Evolutionary conservation across 306 rosid genomes (phyloP).

Genomic region (Alnus rubra): DNA sequence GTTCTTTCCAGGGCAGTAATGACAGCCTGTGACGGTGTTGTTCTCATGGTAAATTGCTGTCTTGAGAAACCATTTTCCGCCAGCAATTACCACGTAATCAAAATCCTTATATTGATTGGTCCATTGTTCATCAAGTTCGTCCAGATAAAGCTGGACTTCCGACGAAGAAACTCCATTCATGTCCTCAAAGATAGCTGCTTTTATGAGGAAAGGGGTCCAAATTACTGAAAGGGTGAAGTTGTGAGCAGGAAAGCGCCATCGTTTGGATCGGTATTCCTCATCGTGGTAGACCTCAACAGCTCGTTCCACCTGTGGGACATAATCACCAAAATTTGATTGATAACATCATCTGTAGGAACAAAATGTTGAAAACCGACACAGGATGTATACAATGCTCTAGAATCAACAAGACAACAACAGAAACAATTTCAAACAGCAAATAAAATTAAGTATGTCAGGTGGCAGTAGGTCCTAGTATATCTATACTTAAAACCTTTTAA

Average conservation of each 20-base stretch:
- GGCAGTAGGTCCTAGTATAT: slow-evolving; percentile 4
- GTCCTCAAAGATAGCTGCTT: slow-evolving; percentile 74
- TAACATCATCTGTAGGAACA: slow-evolving; percentile 23
- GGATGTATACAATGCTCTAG: slow-evolving; percentile 2
- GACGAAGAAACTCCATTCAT: slow-evolving; percentile 65
- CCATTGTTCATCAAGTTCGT: slow-evolving; percentile 60
- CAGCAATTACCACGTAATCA: slow-evolving; percentile 53
- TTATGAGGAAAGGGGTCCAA: slow-evolving; percentile 79
- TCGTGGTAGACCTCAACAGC: slow-evolving; percentile 79
- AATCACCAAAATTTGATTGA: slow-evolving; percentile 25
- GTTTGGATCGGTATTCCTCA: slow-evolving; percentile 71
- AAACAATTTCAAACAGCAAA: slow-evolving; percentile 3
- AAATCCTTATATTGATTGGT: slow-evolving; percentile 41
- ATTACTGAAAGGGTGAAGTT: slow-evolving; percentile 76
- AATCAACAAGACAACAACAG: neutral
- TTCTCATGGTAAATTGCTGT: slow-evolving; percentile 72
- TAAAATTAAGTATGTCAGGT: neutral
- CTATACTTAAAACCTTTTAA: neutral
- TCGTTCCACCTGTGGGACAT: slow-evolving; percentile 61
- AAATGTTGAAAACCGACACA: slow-evolving; percentile 2
- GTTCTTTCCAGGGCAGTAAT: slow-evolving; percentile 62
- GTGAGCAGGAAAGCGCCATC: slow-evolving; percentile 70
- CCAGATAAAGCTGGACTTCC: slow-evolving; percentile 66
- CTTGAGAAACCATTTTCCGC: slow-evolving; percentile 88
- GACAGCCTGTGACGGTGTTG: slow-evolving; percentile 51